Evolutionary conservation across 1,139 yeast genomes (phyloP).

Genomic region (Suhomyces bribrorum): DNA sequence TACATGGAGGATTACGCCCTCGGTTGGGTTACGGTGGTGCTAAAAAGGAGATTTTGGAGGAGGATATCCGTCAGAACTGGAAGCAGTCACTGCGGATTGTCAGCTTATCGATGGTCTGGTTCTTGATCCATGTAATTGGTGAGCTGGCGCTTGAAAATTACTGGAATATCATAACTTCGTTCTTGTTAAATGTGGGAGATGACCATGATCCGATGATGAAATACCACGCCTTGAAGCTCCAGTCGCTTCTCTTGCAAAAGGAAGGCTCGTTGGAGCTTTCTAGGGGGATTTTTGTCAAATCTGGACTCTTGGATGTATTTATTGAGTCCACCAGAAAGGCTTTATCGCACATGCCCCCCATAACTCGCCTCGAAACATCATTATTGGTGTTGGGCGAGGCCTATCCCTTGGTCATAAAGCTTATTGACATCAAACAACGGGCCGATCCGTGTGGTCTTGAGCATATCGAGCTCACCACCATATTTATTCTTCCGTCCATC

Average conservation of each 20-base stretch:
- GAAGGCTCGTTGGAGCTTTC: slow-evolving; percentile 14
- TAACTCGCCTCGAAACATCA: slow-evolving; percentile 36
- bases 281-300: slow-evolving; percentile 26
- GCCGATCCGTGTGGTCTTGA: slow-evolving; percentile 6
- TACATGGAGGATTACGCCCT: slow-evolving; percentile 29
- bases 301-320: slow-evolving; percentile 49
- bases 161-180: slow-evolving; percentile 52
- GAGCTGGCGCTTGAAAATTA: slow-evolving; percentile 20
- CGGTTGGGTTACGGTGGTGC: slow-evolving; percentile 29
- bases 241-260: slow-evolving; percentile 15
- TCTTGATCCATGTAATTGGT: slow-evolving; percentile 23
- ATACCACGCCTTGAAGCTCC: slow-evolving; percentile 42
- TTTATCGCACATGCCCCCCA: slow-evolving; percentile 47
- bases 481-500: slow-evolving; percentile 25
- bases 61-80: slow-evolving; percentile 34
- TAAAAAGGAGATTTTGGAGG: slow-evolving; percentile 22
- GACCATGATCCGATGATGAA: slow-evolving; percentile 49
- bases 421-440: slow-evolving; percentile 14
- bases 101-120: slow-evolving; percentile 32
- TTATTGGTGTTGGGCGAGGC: slow-evolving; percentile 25
- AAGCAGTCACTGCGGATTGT: slow-evolving; percentile 26
- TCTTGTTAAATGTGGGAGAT: slow-evolving; percentile 52
- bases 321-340: slow-evolving; percentile 41
- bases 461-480: slow-evolving; percentile 24
- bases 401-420: slow-evolving; percentile 21